phyloP scores from a whole-genome alignment of 371 early-diverging fungal species.

The Parasitella parasitica region DNA sequence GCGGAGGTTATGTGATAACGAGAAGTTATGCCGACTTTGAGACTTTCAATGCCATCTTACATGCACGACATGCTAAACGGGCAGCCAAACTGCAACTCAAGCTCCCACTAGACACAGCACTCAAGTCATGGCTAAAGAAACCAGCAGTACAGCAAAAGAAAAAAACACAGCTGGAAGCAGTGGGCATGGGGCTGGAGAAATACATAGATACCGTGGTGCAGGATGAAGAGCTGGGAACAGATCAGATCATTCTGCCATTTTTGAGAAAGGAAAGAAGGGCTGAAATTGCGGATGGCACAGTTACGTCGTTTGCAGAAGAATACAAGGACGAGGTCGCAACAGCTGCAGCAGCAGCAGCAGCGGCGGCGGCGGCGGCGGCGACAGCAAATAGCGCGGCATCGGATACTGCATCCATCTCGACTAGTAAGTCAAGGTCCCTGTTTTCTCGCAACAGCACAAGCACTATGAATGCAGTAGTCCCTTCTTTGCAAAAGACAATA shows the following conservation, averaged over 20 bases:
- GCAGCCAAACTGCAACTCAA: constrained; percentile 26
- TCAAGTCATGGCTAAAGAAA: constrained; percentile 37
- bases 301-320: constrained; percentile 38
- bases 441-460: constrained; percentile 14
- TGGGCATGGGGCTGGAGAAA: constrained; percentile 28
- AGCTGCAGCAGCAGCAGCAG: not conserved
- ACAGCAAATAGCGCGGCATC: not conserved
- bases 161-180: constrained; percentile 7
- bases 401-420: not conserved
- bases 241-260: constrained; percentile 37
- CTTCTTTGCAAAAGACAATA: not conserved
- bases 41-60: constrained; percentile 36
- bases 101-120: constrained; percentile 33
- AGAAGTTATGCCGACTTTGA: constrained; percentile 49
- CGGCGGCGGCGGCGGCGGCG: not conserved
- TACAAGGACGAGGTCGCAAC: constrained; percentile 30
- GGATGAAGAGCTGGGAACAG: constrained; percentile 42
- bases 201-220: constrained; percentile 40
- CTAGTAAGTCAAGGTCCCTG: constrained; percentile 3
- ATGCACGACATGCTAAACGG: constrained; percentile 32
- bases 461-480: not conserved
- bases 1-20: constrained; percentile 52
- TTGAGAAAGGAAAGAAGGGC: constrained; percentile 42
- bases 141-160: constrained; percentile 6
- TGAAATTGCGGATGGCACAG: constrained; percentile 8